phyloP scores from a whole-genome alignment of 2,329 filamentous ascomycete genomes.

The Trichoderma atrobrunneum region DNA sequence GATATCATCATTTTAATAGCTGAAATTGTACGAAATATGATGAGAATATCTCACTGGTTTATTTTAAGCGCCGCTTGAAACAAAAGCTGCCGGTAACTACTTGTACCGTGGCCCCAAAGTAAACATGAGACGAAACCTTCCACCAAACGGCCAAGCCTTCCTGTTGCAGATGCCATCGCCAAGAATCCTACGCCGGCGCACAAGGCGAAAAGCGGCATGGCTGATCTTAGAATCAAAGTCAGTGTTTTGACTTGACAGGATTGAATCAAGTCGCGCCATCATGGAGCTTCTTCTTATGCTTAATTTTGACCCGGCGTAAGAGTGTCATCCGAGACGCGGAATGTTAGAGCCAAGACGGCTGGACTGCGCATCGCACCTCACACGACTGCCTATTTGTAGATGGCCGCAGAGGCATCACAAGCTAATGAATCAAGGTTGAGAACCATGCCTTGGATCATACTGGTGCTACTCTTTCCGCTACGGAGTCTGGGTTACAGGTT shows the following conservation, averaged over 20 bases:
- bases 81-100: not conserved
- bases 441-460: not conserved
- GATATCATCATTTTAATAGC: not conserved
- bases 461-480: not conserved
- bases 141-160: not conserved
- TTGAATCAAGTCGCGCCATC: not conserved
- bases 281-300: slow-evolving; percentile 14
- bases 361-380: not conserved
- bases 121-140: not conserved
- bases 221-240: not conserved
- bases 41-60: not conserved
- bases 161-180: not conserved
- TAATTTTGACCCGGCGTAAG: not conserved
- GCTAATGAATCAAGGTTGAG: not conserved
- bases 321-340: not conserved
- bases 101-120: not conserved
- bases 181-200: not conserved
- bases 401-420: not conserved
- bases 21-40: not conserved
- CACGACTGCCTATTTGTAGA: not conserved
- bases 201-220: not conserved
- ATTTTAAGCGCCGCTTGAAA: not conserved
- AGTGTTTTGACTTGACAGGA: not conserved
- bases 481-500: not conserved
- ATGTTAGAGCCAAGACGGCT: slow-evolving; percentile 2